Conservation (phyloP, 176 grass and related monocot genomes). For the Carex parvula region DNA sequence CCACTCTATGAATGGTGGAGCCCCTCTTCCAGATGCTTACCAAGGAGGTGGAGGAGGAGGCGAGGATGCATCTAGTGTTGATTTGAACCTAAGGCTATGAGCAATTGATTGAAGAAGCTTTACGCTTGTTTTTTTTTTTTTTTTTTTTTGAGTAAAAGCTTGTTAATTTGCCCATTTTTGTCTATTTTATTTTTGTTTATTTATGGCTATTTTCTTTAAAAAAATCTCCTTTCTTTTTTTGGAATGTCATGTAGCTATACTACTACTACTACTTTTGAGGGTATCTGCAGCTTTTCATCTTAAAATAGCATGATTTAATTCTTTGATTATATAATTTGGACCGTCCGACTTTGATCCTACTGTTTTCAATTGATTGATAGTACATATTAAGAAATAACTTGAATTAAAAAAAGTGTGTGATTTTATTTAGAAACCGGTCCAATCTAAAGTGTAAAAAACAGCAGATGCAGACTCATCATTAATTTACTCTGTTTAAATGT, state of each 20-base stretch:
- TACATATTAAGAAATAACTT: neutral
- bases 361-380: neutral
- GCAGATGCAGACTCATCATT: conserved; percentile 5
- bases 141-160: neutral
- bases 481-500: neutral
- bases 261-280: neutral
- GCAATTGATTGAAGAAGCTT: neutral
- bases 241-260: neutral
- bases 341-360: neutral
- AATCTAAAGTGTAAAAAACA: neutral
- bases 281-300: conserved; percentile 15
- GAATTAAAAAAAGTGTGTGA: neutral
- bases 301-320: neutral
- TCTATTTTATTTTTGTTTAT: conserved; percentile 14
- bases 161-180: neutral
- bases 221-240: neutral
- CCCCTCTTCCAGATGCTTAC: neutral
- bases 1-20: conserved; percentile 3
- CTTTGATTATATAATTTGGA: conserved; percentile 1
- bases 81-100: conserved; percentile 16
- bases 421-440: neutral
- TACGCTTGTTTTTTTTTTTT: conserved; percentile 2
- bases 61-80: conserved; percentile 14
- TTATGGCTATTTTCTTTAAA: conserved; percentile 9
- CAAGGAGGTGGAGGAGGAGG: conserved; percentile 13